A percentile compares a stretch with the other conserved stretches of the same genome.
Conservation (phyloP, 331 rosid species). For the Stylosanthes scabra region DNA sequence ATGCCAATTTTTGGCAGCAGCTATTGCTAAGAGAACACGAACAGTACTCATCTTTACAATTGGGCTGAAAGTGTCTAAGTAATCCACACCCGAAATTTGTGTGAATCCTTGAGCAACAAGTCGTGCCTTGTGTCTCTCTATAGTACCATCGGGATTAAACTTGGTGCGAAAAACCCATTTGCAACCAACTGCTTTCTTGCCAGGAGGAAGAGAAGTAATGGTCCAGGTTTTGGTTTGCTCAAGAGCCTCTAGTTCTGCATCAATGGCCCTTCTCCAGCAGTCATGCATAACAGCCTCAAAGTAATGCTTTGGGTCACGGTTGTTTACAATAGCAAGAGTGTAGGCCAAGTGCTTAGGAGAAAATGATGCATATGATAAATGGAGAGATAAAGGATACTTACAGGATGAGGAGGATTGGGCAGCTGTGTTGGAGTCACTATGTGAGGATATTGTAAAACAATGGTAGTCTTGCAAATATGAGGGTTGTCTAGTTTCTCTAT, state of each 20-base stretch:
- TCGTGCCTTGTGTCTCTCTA: neutral
- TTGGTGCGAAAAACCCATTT: neutral
- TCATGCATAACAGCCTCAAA: neutral
- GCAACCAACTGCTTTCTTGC: neutral
- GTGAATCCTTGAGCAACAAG: neutral
- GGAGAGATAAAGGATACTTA: neutral
- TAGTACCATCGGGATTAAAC: neutral
- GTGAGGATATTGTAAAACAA: neutral
- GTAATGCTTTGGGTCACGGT: neutral
- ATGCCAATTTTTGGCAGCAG: neutral
- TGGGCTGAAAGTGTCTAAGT: neutral
- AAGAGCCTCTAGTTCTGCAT: neutral
- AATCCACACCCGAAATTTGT: neutral
- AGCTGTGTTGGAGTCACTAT: too few species aligned
- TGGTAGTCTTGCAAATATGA: neutral
- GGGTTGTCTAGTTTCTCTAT: too few species aligned
- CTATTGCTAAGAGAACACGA: neutral
- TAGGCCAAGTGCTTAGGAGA: neutral
- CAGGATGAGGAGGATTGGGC: neutral
- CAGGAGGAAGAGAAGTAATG: neutral
- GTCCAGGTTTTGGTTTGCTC: neutral
- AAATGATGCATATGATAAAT: neutral
- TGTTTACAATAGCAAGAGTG: neutral
- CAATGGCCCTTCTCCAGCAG: neutral
- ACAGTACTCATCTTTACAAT: neutral